phyloP scores from a whole-genome alignment of 192 early-diverging fungal genomes.

The Coemansia sp. region DNA sequence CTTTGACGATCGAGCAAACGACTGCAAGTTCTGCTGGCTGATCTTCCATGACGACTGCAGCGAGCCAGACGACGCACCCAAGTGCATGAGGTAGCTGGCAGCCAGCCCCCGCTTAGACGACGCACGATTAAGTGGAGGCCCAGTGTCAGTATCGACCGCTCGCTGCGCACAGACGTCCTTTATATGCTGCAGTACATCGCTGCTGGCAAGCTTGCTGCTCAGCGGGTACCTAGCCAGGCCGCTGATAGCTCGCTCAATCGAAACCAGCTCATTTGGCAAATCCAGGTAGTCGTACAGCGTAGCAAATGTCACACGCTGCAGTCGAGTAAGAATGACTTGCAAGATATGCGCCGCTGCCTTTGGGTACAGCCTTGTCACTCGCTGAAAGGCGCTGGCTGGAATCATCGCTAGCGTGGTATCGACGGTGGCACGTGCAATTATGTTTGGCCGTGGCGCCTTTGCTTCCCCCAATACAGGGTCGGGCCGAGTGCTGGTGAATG shows the following conservation, averaged over 20 bases:
- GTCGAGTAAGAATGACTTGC: conserved; percentile 93
- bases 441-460: conserved; percentile 68
- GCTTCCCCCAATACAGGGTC: not conserved
- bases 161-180: conserved; percentile 14
- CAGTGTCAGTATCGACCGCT: not conserved
- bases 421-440: conserved; percentile 81
- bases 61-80: conserved; percentile 9
- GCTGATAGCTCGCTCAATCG: conserved; percentile 83
- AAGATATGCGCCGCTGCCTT: conserved; percentile 92
- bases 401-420: conserved; percentile 94
- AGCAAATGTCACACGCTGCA: conserved; percentile 93
- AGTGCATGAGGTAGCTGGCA: conserved; percentile 5
- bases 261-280: conserved; percentile 82
- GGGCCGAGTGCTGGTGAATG: not conserved
- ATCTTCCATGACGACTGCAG: conserved; percentile 44
- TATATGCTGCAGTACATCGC: conserved; percentile 23
- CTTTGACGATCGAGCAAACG: conserved; percentile 13
- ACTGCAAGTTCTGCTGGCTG: conserved; percentile 29
- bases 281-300: conserved; percentile 90
- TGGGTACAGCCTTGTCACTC: conserved; percentile 88
- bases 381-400: conserved; percentile 90
- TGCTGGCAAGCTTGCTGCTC: conserved; percentile 21
- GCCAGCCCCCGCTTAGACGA: conserved; percentile 8
- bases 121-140: conserved; percentile 7
- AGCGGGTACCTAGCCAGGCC: conserved; percentile 60